phyloP scores from a whole-genome alignment of 2,329 filamentous ascomycete genomes.

The Microdochium nivale region DNA sequence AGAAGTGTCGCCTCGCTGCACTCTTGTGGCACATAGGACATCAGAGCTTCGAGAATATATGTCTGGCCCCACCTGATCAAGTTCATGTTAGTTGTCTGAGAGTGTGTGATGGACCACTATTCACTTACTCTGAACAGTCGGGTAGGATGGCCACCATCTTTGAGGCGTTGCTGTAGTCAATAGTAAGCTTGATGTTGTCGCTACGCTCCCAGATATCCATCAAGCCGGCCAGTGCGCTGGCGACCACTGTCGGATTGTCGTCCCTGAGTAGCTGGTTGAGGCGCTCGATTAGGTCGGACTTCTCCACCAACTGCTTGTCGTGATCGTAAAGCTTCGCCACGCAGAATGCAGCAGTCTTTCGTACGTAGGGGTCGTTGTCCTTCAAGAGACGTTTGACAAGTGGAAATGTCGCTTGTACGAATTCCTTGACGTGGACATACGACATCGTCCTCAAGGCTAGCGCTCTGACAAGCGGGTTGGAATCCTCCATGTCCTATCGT shows the following conservation, averaged over 20 bases:
- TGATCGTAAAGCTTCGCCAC: slow-evolving; percentile 98
- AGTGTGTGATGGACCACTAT: neutral
- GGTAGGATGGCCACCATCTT: slow-evolving; percentile 96
- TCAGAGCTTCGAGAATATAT: slow-evolving; percentile 93
- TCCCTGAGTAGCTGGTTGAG: slow-evolving; percentile 86
- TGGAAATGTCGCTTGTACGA: slow-evolving; percentile 81
- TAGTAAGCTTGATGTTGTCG: slow-evolving; percentile 94
- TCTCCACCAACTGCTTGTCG: slow-evolving; percentile 81
- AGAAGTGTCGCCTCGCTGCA: slow-evolving; percentile 78
- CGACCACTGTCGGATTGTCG: slow-evolving; percentile 95
- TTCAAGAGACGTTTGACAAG: slow-evolving; percentile 75
- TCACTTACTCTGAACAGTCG: slow-evolving; percentile 86
- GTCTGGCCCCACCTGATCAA: slow-evolving; percentile 84
- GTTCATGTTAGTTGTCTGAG: slow-evolving; percentile 3
- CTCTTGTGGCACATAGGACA: slow-evolving; percentile 95
- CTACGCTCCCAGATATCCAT: slow-evolving; percentile 99
- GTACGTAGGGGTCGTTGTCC: slow-evolving; percentile 89
- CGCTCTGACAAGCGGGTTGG: slow-evolving; percentile 85
- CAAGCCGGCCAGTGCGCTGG: slow-evolving; percentile 79
- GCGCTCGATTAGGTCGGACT: slow-evolving; percentile 83
- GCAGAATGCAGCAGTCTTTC: slow-evolving; percentile 92
- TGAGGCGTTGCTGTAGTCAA: slow-evolving; percentile 94
- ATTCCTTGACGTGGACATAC: slow-evolving; percentile 93
- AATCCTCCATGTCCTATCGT: slow-evolving; percentile 79
- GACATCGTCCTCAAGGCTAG: slow-evolving; percentile 92